Base-by-base conservation (phyloP, 1,139 yeast genomes). In the Kurtzmaniella quercitrusa region DNA sequence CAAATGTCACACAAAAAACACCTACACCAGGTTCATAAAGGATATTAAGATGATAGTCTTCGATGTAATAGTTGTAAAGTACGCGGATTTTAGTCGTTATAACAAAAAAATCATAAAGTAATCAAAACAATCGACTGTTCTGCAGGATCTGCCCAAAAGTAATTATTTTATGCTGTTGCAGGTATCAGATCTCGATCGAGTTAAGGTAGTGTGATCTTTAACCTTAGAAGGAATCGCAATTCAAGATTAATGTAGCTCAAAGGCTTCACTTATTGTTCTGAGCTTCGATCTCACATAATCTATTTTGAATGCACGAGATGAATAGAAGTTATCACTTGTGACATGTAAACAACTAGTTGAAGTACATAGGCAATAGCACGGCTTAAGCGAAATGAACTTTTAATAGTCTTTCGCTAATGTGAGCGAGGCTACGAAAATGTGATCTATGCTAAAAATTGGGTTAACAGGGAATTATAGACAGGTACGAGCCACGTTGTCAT, bases 141-240 rank as follows among this genome's bases (percentile, higher is more conserved):
- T 21, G 23, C 23, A 21, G 8, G 23, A 21, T 7, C 23, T 7
- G 9, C 23, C 23, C 23, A 21, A 21, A 21, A 21, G 23, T 9
- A 21, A 21, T 9, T 26, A 26, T 26, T 26, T 5, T 26, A 26
- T 26, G 30, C n/a, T 26, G 30, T 26, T 26, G 30, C 30, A 26
- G 30, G 30, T 26, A 26, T 4, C 9, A 18, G 11, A 30, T 30
- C 34, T 16, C 34, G 17, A 14, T 30, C 17, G 34, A 30, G 34
- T 12, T 30, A 5, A 30, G 34, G 34, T 30, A 30, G 34, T 30
- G 34, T 30, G 34, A 30, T 9, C 34, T 30, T 30, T 30, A 30
- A 16, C 34, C 34, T 14, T 30, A 14, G 18, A 14, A 12, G 34
- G 30, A 26, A 26, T 11, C n/a, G 30, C 30, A 6, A 4, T 5